Conservation (phyloP, 441 rosid genomes). For the Manihot esculenta region DNA sequence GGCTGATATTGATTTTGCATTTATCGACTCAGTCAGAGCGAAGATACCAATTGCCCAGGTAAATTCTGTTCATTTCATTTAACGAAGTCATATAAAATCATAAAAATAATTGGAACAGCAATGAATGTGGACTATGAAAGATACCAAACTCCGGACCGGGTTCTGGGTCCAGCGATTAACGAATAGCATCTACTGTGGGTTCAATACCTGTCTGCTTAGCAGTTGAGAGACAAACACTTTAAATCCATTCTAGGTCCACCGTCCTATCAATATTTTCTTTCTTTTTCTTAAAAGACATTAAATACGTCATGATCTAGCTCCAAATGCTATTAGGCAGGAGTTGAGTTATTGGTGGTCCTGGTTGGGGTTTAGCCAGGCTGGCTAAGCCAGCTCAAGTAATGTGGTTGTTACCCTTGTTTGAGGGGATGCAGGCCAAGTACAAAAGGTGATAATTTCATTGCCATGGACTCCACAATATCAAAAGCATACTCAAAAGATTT, state of each 20-base stretch:
- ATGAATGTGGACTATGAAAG: background rate
- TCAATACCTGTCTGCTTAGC: background rate
- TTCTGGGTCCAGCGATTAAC: background rate
- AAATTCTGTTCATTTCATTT: constrained; percentile 19
- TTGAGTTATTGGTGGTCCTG: background rate
- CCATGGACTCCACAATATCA: background rate
- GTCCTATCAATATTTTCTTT: too few relatives aligned
- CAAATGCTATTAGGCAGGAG: background rate
- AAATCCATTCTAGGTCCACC: background rate
- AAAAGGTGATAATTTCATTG: background rate
- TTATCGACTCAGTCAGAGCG: constrained; percentile 73
- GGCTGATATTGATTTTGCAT: constrained; percentile 78
- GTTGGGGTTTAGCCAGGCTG: background rate
- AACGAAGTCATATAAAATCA: background rate
- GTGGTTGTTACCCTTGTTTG: background rate
- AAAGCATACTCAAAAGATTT: background rate
- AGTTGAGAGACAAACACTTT: background rate
- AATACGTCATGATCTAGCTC: too few relatives aligned
- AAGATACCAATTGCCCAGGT: constrained; percentile 88
- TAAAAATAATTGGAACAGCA: background rate
- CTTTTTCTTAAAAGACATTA: too few relatives aligned
- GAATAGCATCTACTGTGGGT: background rate
- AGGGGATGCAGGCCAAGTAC: background rate
- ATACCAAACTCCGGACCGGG: background rate
- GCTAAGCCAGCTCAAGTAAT: background rate